Evolutionary conservation across 441 rosid genomes (phyloP).

Genomic region (Dalechampia spathulata): DNA sequence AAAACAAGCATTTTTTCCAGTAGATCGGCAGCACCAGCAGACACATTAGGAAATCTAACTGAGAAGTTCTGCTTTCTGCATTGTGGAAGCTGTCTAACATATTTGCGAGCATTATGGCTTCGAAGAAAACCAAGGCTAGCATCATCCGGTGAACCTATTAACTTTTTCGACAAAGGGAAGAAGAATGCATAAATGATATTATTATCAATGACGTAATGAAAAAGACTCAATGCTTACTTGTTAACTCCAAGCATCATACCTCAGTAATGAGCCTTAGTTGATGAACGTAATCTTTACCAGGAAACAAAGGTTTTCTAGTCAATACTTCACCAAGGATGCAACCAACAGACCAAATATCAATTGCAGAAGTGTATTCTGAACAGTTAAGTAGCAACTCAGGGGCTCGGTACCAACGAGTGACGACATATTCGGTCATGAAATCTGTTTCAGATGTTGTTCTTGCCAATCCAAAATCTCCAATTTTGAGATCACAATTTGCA

Average conservation of each 20-base stretch:
- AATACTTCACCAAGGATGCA: conserved; percentile 88
- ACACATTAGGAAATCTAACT: conserved; percentile 61
- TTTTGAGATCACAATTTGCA: conserved; percentile 88
- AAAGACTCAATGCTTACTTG: not conserved
- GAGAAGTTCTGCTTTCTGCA: conserved; percentile 68
- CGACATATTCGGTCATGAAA: conserved; percentile 96
- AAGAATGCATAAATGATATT: conserved; percentile 4
- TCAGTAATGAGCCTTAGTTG: conserved; percentile 89
- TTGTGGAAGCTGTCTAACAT: conserved; percentile 85
- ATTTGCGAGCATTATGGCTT: conserved; percentile 81
- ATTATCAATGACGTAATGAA: not conserved
- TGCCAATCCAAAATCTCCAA: conserved; percentile 90
- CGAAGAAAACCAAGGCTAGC: conserved; percentile 82
- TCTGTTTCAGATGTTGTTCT: conserved; percentile 96
- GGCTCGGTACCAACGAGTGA: conserved; percentile 94
- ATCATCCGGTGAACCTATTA: conserved; percentile 92
- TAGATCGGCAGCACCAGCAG: conserved; percentile 68
- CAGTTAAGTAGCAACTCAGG: conserved; percentile 94
- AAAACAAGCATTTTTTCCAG: conserved; percentile 93
- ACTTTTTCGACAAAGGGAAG: conserved; percentile 31
- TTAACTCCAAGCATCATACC: conserved; percentile 35
- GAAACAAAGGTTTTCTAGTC: conserved; percentile 79
- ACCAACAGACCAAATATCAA: conserved; percentile 98
- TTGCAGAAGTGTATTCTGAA: conserved; percentile 95
- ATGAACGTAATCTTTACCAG: conserved; percentile 95